Base-by-base conservation (phyloP, 805 yeast genomes). In the Pichia californica region DNA sequence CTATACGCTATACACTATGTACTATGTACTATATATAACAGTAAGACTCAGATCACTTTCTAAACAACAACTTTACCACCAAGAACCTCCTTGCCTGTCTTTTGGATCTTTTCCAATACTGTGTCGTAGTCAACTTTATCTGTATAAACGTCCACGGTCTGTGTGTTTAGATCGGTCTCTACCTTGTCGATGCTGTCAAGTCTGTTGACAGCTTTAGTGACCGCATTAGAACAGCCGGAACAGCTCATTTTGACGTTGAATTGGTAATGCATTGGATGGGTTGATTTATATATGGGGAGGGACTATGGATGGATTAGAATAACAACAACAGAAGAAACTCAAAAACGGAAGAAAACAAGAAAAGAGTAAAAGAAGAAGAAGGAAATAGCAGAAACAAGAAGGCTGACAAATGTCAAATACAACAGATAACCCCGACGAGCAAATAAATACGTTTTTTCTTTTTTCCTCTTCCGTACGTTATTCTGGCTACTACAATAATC, bases 221-320 rank as follows among this genome's bases (percentile, higher is more conserved):
- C 85, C 7, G 98, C 96, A 45, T 74, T 77, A 19, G 95, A 83
- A 65, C 99, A 91, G 15, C 96, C 84, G 13, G 83, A 74, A 59
- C 96, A 89, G 43, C 85, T 56, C 96, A 88, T 88, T 36, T 81
- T 70, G 45, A 89, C 96, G 48, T 88, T 75, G 62, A 77, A 88
- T 53, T 81, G 83, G 64, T 84, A 87, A 56, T 83, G 77, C 79
- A 74, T 74, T 23, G 25, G 6, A 23, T 23, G 6, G 25, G 25
- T 23, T 23, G 6, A 23, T 23, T 2, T 23, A 23, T 23, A 23
- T 23, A 23, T n/a, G n/a, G n/a, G n/a, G n/a, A n/a, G n/a, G n/a
- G n/a, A n/a, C n/a, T n/a, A n/a, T n/a, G n/a, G n/a, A n/a, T n/a
- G n/a, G n/a, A n/a, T n/a, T n/a, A n/a, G n/a, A n/a, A n/a, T n/a